Evolutionary conservation across 1,139 yeast species (phyloP).

Genomic region (Suhomyces panamericanus): DNA sequence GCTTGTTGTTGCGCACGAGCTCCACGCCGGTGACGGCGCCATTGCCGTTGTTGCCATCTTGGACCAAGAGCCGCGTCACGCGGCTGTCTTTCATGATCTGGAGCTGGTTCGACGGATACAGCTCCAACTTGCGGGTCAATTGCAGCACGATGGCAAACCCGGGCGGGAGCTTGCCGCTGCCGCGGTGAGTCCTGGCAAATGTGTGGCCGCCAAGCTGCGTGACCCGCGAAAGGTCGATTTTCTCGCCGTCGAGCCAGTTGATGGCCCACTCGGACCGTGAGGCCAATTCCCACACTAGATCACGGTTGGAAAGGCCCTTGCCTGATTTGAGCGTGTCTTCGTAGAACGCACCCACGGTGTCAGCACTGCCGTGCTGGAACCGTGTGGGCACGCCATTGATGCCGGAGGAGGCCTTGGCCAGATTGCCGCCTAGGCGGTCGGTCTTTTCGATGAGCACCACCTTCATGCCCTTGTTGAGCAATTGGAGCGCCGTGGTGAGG

Average conservation of each 20-base stretch:
- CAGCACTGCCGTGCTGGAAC: conserved; percentile 25
- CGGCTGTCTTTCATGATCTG: conserved; percentile 23
- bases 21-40: conserved; percentile 27
- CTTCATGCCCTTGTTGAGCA: conserved; percentile 25
- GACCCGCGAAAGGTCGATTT: conserved; percentile 31
- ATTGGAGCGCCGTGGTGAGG: conserved; percentile 30
- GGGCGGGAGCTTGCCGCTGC: conserved; percentile 34
- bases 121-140: conserved; percentile 23
- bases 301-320: conserved; percentile 25
- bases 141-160: conserved; percentile 38
- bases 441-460: conserved; percentile 37
- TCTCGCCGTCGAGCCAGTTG: conserved; percentile 31
- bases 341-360: conserved; percentile 26
- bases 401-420: conserved; percentile 42
- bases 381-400: conserved; percentile 40
- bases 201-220: conserved; percentile 40
- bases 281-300: conserved; percentile 29
- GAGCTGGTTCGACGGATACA: conserved; percentile 17
- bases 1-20: conserved; percentile 14
- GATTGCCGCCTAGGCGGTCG: conserved; percentile 36
- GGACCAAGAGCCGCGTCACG: conserved; percentile 21
- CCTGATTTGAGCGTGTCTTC: conserved; percentile 36
- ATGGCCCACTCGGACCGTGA: conserved; percentile 30
- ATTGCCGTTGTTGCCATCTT: too few species aligned
- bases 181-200: conserved; percentile 39